Conservation (phyloP, 352 stramenopile species). For the Phytophthora pini region DNA sequence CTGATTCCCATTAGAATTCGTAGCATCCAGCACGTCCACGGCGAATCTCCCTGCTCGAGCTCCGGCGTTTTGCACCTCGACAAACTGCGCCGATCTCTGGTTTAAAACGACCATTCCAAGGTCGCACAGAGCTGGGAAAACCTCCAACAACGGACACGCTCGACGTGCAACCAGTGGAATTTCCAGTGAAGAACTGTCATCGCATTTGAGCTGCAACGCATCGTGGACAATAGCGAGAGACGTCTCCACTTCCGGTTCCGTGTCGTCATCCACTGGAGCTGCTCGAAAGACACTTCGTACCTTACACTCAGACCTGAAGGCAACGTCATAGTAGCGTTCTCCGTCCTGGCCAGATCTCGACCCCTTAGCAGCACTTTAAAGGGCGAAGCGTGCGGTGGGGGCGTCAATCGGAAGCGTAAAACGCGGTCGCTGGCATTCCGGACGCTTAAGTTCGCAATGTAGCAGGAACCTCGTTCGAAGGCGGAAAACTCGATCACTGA, state of each 20-base stretch:
- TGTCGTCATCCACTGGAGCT: slow-evolving; percentile 9
- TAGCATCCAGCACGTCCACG: slow-evolving; percentile 55
- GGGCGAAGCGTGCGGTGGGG: slow-evolving; percentile 53
- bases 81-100: slow-evolving; percentile 56
- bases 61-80: slow-evolving; percentile 65
- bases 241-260: slow-evolving; percentile 3
- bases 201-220: slow-evolving; percentile 56
- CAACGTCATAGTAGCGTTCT: slow-evolving; percentile 72
- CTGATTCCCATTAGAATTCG: not conserved
- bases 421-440: slow-evolving; percentile 73
- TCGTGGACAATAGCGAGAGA: slow-evolving; percentile 62
- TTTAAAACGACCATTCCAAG: slow-evolving; percentile 70
- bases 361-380: slow-evolving; percentile 65
- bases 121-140: slow-evolving; percentile 61
- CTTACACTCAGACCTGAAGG: slow-evolving; percentile 62
- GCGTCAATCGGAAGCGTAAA: slow-evolving; percentile 66
- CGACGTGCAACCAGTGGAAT: slow-evolving; percentile 65
- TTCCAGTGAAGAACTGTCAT: slow-evolving; percentile 65
- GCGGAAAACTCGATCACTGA: slow-evolving; percentile 67
- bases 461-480: slow-evolving; percentile 67
- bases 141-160: slow-evolving; percentile 62
- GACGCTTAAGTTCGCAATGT: slow-evolving; percentile 65
- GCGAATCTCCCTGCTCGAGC: slow-evolving; percentile 46
- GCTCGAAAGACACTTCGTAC: slow-evolving; percentile 75
- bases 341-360: slow-evolving; percentile 66